These are phyloP conservation scores for Puccinia polysora DNA, from an alignment of 1,284 basidiomycete species.

Conservation along the genomic window DNA sequence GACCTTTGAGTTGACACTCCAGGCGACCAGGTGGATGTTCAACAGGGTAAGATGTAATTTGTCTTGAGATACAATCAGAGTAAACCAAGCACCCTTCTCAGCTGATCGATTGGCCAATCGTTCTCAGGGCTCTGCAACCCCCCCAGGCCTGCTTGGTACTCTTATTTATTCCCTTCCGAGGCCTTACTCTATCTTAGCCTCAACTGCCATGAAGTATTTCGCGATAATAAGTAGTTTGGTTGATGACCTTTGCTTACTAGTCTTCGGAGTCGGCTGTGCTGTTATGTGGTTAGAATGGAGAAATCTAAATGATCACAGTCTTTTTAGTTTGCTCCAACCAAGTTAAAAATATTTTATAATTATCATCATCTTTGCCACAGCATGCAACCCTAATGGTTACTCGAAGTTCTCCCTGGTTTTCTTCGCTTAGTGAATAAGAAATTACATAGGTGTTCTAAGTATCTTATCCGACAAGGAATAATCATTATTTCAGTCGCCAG, in stretches of 20 bases:
- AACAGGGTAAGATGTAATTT: conserved; percentile 15
- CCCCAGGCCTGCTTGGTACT: conserved; percentile 26
- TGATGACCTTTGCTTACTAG: conserved; percentile 34
- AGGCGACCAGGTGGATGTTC: conserved; percentile 33
- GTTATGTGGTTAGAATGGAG: conserved; percentile 38
- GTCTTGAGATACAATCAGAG: too few species aligned
- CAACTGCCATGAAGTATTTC: conserved; percentile 31
- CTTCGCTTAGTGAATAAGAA: too few species aligned
- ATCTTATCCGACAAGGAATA: too few species aligned
- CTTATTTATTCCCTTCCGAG: conserved; percentile 14
- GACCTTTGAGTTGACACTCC: conserved; percentile 34
- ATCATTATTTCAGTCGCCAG: too few species aligned
- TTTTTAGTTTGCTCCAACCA: conserved; percentile 19
- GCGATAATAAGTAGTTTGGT: conserved; percentile 23
- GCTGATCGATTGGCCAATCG: background rate
- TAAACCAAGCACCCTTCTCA: background rate
- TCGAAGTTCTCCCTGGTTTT: too few species aligned
- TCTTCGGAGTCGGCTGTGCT: conserved; percentile 38
- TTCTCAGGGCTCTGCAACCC: conserved; percentile 12
- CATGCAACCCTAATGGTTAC: background rate
- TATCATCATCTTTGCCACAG: background rate
- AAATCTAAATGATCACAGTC: conserved; percentile 17
- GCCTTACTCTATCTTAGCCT: conserved; percentile 33
- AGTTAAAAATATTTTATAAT: background rate
- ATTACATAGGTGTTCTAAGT: too few species aligned